Percentiles rank a stretch among this genome's conserved stretches.
phyloP scores from a whole-genome alignment of 352 stramenopile genomes.

The Pythium biforme region DNA sequence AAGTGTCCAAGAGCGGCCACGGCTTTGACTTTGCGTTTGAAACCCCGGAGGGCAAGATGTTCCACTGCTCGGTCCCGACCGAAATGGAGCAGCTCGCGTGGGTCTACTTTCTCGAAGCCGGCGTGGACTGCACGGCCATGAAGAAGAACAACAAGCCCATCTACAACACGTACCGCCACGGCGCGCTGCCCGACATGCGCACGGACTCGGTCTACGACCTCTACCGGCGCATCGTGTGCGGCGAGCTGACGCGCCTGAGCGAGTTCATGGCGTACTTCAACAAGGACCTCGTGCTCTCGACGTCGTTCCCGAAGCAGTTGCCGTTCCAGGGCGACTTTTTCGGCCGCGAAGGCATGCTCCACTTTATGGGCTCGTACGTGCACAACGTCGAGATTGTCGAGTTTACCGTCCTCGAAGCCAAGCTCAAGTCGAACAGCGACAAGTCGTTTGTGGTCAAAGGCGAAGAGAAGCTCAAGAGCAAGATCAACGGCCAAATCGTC shows the following conservation, averaged over 20 bases:
- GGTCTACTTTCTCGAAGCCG: conserved; percentile 85
- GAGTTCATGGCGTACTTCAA: conserved; percentile 87
- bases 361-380: conserved; percentile 73
- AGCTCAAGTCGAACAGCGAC: conserved; percentile 51
- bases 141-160: conserved; percentile 80
- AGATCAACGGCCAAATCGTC: conserved; percentile 67
- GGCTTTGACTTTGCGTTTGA: conserved; percentile 87
- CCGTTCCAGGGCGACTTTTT: conserved; percentile 85
- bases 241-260: conserved; percentile 47
- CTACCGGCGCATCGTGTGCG: conserved; percentile 61
- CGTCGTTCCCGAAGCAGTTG: conserved; percentile 73
- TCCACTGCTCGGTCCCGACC: conserved; percentile 77
- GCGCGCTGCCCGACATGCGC: conserved; percentile 67
- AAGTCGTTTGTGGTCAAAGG: conserved; percentile 77
- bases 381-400: conserved; percentile 81
- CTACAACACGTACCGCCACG: conserved; percentile 79
- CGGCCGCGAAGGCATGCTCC: conserved; percentile 74
- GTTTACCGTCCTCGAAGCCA: conserved; percentile 69
- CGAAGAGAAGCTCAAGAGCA: conserved; percentile 81
- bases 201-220: conserved; percentile 79
- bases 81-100: conserved; percentile 80
- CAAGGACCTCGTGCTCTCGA: conserved; percentile 88
- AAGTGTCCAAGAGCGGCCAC: conserved; percentile 74
- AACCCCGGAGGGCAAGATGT: conserved; percentile 81
- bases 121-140: conserved; percentile 78